Conservation (phyloP, 2,329 filamentous ascomycete genomes). For the Fusarium sp. region DNA sequence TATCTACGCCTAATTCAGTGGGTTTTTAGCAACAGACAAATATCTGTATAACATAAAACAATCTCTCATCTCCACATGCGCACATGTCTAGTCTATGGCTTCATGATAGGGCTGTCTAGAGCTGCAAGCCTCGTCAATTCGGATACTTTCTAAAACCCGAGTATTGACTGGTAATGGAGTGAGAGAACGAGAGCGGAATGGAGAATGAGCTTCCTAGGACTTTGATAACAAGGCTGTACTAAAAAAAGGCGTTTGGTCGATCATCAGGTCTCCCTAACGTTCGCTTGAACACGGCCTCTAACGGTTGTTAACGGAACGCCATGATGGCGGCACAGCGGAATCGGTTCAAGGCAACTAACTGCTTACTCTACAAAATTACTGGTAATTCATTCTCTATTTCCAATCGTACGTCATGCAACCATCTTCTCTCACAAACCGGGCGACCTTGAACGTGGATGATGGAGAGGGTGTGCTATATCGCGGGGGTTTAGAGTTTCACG, state of each 20-base stretch:
- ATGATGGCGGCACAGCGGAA: constrained; percentile 23
- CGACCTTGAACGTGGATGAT: constrained; percentile 24
- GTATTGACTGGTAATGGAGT: neutral
- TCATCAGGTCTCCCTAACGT: neutral
- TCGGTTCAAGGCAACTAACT: neutral
- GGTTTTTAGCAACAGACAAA: no score
- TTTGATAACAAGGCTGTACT: constrained; percentile 33
- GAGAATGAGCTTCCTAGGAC: constrained; percentile 19
- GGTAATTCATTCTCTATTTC: neutral
- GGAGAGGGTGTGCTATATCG: constrained; percentile 27
- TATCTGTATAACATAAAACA: no score
- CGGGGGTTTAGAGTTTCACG: constrained; percentile 26
- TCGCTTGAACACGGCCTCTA: constrained; percentile 42
- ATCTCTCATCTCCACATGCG: neutral
- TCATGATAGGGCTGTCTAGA: constrained; percentile 13
- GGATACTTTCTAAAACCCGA: neutral
- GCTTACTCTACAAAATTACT: constrained; percentile 9
- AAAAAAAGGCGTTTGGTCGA: constrained; percentile 16
- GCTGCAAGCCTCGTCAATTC: constrained; percentile 12
- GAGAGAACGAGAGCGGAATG: neutral
- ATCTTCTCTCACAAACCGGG: constrained; percentile 26
- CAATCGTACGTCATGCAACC: constrained; percentile 35
- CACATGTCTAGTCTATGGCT: constrained; percentile 7
- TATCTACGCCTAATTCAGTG: no score
- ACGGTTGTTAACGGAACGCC: constrained; percentile 41